Conservation (phyloP, 140 eudicot genomes). For the Senecio squalidus region DNA sequence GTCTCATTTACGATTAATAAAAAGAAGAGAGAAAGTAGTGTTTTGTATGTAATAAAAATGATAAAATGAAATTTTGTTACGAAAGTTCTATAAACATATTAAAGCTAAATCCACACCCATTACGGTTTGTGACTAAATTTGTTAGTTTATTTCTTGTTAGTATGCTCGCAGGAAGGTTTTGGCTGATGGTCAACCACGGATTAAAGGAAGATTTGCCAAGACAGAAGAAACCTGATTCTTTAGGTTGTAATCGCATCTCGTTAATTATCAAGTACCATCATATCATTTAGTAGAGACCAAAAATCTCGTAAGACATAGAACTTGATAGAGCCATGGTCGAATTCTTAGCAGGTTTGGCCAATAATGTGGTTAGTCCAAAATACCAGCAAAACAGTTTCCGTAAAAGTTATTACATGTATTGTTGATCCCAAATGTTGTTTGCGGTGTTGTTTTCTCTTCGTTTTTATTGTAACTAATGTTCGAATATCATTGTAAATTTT, state of each 20-base stretch:
- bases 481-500: background rate
- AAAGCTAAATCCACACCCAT: background rate
- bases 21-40: no score
- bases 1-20: no score
- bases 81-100: no score
- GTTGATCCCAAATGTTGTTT: no score
- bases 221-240: slow-evolving; percentile 28
- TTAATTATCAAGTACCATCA: background rate
- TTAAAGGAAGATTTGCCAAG: slow-evolving; percentile 74
- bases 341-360: background rate
- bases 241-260: slow-evolving; percentile 26
- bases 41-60: no score
- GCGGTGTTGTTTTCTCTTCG: background rate
- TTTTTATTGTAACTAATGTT: background rate
- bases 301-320: slow-evolving; percentile 4
- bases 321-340: background rate
- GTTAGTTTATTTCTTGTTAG: slow-evolving; percentile 27
- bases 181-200: slow-evolving; percentile 74
- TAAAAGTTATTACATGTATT: no score
- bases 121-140: background rate
- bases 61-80: no score
- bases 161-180: slow-evolving; percentile 78
- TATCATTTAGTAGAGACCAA: background rate
- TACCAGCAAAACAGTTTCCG: background rate
- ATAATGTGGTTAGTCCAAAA: background rate